Percentiles rank a stretch among this genome's conserved stretches.
Conservation (phyloP, 345 rosid species). For the Microcos paniculata region DNA sequence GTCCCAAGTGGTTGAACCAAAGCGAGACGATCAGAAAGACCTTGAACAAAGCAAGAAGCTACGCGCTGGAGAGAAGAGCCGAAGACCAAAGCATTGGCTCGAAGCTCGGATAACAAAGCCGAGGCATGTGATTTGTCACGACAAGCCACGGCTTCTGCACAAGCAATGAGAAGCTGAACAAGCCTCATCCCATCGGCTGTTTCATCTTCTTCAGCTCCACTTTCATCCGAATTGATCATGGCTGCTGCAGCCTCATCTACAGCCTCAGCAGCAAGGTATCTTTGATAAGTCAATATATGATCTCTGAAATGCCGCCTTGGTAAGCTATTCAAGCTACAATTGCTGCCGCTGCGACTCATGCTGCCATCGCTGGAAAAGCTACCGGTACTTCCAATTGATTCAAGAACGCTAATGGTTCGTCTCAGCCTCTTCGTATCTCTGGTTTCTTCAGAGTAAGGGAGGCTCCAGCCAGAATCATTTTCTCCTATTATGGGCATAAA, state of each 20-base stretch:
- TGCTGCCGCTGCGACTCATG: constrained; percentile 35
- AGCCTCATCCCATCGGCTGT: constrained; percentile 48
- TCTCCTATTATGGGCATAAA: constrained; percentile 23
- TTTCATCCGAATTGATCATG: constrained; percentile 12
- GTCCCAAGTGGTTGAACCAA: constrained; percentile 49
- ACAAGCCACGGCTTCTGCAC: constrained; percentile 74
- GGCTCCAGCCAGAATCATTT: constrained; percentile 6
- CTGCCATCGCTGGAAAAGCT: constrained; percentile 6
- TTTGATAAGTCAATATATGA: constrained; percentile 41
- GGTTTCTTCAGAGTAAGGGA: constrained; percentile 14
- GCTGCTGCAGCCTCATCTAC: constrained; percentile 47
- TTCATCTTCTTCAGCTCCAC: constrained; percentile 29
- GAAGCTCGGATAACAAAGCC: constrained; percentile 47
- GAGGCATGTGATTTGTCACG: constrained; percentile 59
- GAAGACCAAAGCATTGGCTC: constrained; percentile 46
- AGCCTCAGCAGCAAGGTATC: constrained; percentile 47
- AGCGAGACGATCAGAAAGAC: constrained; percentile 49
- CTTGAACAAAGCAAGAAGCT: constrained; percentile 71
- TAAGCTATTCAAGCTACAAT: constrained; percentile 28
- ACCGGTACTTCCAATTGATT: constrained; percentile 26
- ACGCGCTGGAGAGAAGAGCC: constrained; percentile 67
- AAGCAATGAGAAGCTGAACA: constrained; percentile 55
- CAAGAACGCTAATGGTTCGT: constrained; percentile 26
- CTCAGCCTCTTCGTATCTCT: constrained; percentile 40
- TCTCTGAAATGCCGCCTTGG: constrained; percentile 42